Evolutionary conservation across 1,284 basidiomycete genomes (phyloP).

Genomic region (Rhodotorula sp.): DNA sequence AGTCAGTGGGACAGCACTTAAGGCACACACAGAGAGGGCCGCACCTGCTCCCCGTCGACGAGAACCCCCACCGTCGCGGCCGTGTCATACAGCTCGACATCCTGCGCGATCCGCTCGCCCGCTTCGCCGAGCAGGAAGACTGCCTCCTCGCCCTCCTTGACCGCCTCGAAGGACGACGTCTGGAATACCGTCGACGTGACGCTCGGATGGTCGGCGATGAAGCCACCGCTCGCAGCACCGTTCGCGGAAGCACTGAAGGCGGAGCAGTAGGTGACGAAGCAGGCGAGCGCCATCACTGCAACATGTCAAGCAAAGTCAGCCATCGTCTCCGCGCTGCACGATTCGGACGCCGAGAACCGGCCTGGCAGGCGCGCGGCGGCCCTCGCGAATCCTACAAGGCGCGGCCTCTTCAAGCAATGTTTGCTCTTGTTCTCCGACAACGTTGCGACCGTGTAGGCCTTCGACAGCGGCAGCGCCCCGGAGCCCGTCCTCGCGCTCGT

Average conservation of each 20-base stretch:
- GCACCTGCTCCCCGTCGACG: constrained; percentile 36
- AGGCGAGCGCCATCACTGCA: constrained; percentile 34
- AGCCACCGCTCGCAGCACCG: constrained; percentile 29
- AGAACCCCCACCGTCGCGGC: constrained; percentile 12
- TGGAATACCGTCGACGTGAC: constrained; percentile 15
- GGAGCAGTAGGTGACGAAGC: constrained; percentile 36
- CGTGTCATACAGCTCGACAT: background rate
- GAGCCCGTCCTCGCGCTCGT: background rate
- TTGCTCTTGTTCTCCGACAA: too few relatives aligned
- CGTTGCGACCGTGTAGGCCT: constrained; percentile 9
- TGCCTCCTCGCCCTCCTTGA: constrained; percentile 12
- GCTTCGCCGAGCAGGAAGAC: constrained; percentile 37
- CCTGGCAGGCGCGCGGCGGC: too few relatives aligned
- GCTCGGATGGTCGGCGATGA: constrained; percentile 25
- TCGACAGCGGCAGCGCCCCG: background rate
- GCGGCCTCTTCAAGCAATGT: too few relatives aligned
- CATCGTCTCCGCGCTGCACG: too few relatives aligned
- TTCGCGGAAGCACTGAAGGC: constrained; percentile 32
- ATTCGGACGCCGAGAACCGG: too few relatives aligned
- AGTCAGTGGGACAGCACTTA: background rate
- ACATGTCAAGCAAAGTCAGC: too few relatives aligned
- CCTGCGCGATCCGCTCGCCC: constrained; percentile 31
- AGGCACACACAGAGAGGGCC: background rate
- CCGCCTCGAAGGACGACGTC: constrained; percentile 2
- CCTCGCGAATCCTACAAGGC: background rate